Evolutionary conservation across 1,284 basidiomycete genomes (phyloP), one percentile per base, ranked within the genome.

Genomic region (Stygiomarasmius scandens): DNA sequence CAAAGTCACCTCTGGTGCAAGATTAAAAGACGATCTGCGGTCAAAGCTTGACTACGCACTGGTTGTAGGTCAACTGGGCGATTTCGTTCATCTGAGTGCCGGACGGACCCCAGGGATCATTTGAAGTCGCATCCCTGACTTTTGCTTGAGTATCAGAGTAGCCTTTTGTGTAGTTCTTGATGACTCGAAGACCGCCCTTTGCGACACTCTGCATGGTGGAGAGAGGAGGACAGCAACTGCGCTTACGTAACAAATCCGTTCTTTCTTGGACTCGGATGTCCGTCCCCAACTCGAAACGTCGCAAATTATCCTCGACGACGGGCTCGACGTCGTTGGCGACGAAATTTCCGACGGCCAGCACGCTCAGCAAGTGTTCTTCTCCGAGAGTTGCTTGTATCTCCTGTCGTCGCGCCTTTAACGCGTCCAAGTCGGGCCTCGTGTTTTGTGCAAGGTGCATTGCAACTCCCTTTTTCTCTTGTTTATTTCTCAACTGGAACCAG

Each of bases 11-110:
- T 75, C 95, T 97, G 66, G 4, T 45, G 44, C 14, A 14, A 49
- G 22, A 27, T 45, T 48, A 60, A 45, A 44, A 38, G 46, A 19
- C 53, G 10, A 32, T 55, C 24, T 47, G 55, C 55, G 44, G 44
- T 51, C 38, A 34, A 45, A 49, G 36, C 48, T 22, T 10, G 11
- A 48, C 3, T 29, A 83, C 90, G 70, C 69, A 96, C 95, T 98
- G 96, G 77, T 98, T 98, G 76, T 95, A 99, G 23, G 94, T 96
- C 75, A 99, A 75, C 74, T 98, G 96, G 0, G 96, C 96, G 64
- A 99, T 87, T 78, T 98, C 96, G 77, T 98, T 98, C 97, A 99
- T 98, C 82, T 96, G 95, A 2, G 95, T 95, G 10, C 96, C 96
- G 22, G 93, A 95, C 16, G 97, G 96, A 0, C 97, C 96, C 96